Percentiles rank a stretch among this genome's conserved stretches.
Evolutionary conservation across 305 asterid species (phyloP).

Genomic region (Solanum chacoense): DNA sequence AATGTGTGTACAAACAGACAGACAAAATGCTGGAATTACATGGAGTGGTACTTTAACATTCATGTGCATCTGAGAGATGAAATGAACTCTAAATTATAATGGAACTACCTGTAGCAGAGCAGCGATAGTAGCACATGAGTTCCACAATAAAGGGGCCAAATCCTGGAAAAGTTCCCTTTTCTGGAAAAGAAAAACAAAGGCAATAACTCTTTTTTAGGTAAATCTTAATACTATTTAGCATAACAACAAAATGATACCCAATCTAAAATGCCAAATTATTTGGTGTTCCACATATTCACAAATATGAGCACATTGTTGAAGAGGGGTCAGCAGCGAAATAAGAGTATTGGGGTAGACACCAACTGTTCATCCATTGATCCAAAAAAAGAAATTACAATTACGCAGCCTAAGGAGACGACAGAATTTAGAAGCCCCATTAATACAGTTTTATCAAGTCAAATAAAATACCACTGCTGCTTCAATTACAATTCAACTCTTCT

Average conservation of each 20-base stretch:
- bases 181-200: conserved; percentile 16
- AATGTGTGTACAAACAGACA: neutral
- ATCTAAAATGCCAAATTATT: neutral
- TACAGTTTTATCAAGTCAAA: neutral
- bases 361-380: neutral
- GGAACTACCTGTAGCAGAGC: conserved; percentile 80
- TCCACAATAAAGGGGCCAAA: conserved; percentile 92
- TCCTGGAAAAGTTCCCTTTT: conserved; percentile 88
- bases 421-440: neutral
- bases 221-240: neutral
- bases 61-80: neutral
- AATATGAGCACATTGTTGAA: neutral
- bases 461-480: neutral
- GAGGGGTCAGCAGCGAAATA: neutral
- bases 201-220: neutral
- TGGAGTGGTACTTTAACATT: neutral
- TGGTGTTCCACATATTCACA: neutral
- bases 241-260: neutral
- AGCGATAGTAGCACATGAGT: conserved; percentile 85
- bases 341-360: neutral
- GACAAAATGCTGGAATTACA: neutral
- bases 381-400: neutral
- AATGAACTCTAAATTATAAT: neutral
- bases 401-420: neutral
- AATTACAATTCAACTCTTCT: too few relatives aligned